phyloP scores from a whole-genome alignment of 2,329 filamentous ascomycete species.

The Coleophoma crateriformis region DNA sequence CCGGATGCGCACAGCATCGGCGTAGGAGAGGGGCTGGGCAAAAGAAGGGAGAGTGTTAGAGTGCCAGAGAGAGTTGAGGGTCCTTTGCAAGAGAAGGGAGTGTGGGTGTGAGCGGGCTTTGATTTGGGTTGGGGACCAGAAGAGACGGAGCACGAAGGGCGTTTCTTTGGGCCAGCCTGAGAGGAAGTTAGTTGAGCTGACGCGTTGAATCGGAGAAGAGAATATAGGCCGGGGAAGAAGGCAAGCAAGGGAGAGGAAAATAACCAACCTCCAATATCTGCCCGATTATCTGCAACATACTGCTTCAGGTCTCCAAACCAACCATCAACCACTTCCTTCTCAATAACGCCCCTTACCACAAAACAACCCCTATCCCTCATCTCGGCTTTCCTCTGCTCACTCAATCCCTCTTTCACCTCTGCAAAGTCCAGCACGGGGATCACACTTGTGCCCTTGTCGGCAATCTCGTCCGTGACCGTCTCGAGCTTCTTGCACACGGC shows the following conservation, averaged over 20 bases:
- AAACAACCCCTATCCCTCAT: slow-evolving; percentile 24
- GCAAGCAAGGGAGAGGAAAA: neutral
- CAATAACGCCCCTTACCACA: slow-evolving; percentile 18
- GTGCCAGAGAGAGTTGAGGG: slow-evolving; percentile 34
- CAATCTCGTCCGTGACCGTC: slow-evolving; percentile 30
- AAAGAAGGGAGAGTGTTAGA: slow-evolving; percentile 19
- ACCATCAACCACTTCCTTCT: slow-evolving; percentile 13
- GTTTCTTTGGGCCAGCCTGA: slow-evolving; percentile 29
- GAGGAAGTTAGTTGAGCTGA: neutral
- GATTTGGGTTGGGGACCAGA: slow-evolving; percentile 33
- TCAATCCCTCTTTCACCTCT: slow-evolving; percentile 17
- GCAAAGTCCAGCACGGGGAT: slow-evolving; percentile 28
- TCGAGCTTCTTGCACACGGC: slow-evolving; percentile 31
- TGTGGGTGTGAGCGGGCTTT: slow-evolving; percentile 31
- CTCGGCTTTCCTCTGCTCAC: slow-evolving; percentile 13
- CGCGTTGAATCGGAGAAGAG: neutral
- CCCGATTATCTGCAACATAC: slow-evolving; percentile 29
- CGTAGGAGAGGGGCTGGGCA: slow-evolving; percentile 31
- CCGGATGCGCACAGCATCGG: slow-evolving; percentile 33
- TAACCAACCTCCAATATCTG: slow-evolving; percentile 13
- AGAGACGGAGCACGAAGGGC: slow-evolving; percentile 34
- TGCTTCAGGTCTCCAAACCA: slow-evolving; percentile 26
- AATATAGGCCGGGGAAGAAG: neutral
- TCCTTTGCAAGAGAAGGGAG: slow-evolving; percentile 29
- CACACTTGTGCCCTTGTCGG: slow-evolving; percentile 23